Base-by-base conservation (phyloP, 2,329 filamentous ascomycete genomes). In the Penicillium sp. region DNA sequence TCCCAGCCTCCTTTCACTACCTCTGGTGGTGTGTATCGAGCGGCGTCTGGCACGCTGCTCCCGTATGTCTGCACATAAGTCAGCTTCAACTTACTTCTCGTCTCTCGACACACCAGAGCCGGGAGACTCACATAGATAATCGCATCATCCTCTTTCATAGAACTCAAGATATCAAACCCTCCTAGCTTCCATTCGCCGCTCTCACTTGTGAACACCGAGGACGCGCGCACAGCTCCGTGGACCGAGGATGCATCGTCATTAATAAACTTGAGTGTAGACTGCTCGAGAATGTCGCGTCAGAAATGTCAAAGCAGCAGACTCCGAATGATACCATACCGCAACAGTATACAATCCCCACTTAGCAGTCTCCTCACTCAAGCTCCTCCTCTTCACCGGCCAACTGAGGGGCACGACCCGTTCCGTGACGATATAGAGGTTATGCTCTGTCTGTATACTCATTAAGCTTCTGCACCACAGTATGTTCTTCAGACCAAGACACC, bases 161-260 rank as follows among this genome's bases (percentile, higher is more conserved):
- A 96, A 72, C 91, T 97, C 51, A 97, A 71, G 4, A 95, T 81
- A 59, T 99, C 93, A 60, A 99, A 95, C 0, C 93, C 93, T 16
- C 87, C 91, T 2, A 99, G 75, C 65, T 95, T 97, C 93, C 93
- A 99, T 72, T 99, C 93, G 50, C 93, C 93, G 64, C 93, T 96
- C 66, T 97, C 92, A 53, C 89, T 90, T 3, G 89, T 93, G 70
- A 91, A 99, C 56, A 99, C 79, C 0, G 92, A 95, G 0, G 88
- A 87, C 16, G 88, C 87, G 54, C 88, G 84, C 44, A 99, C 76
- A 62, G 83, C 89, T 41, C 91, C 93, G 63, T 99, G 93, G 43
- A 99, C 87, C 0, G 91, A 96, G 2, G 86, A 80, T 3, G 91
- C 93, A 58, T 99, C 93, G 40, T 88, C 84, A 64, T 99, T 99